These are phyloP conservation scores for Tetragonia tetragonoides DNA, from an alignment of 148 eudicot genomes.

Conservation along the genomic window DNA sequence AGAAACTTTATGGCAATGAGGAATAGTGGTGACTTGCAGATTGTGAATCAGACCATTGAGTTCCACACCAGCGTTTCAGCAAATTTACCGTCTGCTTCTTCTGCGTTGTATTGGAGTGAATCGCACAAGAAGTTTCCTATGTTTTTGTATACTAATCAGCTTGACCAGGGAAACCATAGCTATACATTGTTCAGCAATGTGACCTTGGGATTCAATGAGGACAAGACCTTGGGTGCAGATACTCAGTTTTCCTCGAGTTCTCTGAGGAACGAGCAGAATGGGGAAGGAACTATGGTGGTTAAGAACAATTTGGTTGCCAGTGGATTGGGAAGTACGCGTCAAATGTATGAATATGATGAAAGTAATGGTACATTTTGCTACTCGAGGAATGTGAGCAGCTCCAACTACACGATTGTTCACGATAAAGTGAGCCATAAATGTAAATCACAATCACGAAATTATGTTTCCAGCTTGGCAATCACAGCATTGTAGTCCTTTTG, in stretches of 20 bases:
- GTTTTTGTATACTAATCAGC: conserved; percentile 39
- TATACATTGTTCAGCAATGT: conserved; percentile 45
- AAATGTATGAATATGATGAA: conserved; percentile 41
- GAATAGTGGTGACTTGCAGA: conserved; percentile 52
- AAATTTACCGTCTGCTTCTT: conserved; percentile 22
- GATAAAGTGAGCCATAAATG: conserved; percentile 55
- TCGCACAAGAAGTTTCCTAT: conserved; percentile 53
- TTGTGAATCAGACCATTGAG: conserved; percentile 57
- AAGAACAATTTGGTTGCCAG: conserved; percentile 54
- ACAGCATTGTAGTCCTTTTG: not conserved
- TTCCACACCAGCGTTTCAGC: conserved; percentile 45
- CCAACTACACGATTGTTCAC: conserved; percentile 67
- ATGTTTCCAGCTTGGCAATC: conserved; percentile 3
- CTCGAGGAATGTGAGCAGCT: conserved; percentile 64
- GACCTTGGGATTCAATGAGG: conserved; percentile 50
- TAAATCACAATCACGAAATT: not conserved
- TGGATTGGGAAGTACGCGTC: conserved; percentile 66
- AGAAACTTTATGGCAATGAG: conserved; percentile 54
- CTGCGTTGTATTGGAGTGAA: conserved; percentile 11
- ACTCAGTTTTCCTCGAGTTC: conserved; percentile 24
- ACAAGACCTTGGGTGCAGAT: conserved; percentile 22
- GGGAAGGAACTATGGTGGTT: conserved; percentile 56
- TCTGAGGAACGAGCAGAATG: conserved; percentile 59
- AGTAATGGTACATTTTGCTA: conserved; percentile 44
- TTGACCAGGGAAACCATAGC: conserved; percentile 38